These are phyloP conservation scores for Nemania diffusa DNA, from an alignment of 2,329 filamentous ascomycete genomes.

Conservation along the genomic window DNA sequence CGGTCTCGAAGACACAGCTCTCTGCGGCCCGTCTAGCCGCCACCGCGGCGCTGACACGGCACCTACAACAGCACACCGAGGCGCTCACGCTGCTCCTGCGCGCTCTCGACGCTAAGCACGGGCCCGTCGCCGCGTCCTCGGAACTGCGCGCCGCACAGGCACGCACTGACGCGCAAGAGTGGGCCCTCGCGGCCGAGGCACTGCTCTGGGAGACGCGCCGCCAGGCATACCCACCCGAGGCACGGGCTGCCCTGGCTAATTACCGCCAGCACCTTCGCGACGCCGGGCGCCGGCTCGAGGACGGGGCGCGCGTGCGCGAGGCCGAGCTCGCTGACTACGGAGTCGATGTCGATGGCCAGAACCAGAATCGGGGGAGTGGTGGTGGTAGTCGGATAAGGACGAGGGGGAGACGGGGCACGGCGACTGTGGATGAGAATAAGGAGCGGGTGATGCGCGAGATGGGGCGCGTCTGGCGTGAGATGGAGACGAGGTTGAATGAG, in stretches of 20 bases:
- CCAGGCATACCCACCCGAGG: slow-evolving; percentile 58
- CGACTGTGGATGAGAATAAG: slow-evolving; percentile 49
- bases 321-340: slow-evolving; percentile 63
- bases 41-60: slow-evolving; percentile 50
- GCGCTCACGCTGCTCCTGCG: slow-evolving; percentile 58
- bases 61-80: slow-evolving; percentile 55
- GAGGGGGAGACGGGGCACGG: slow-evolving; percentile 22
- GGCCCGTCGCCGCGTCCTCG: slow-evolving; percentile 60
- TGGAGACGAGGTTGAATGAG: slow-evolving; percentile 61
- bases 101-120: slow-evolving; percentile 65
- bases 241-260: slow-evolving; percentile 55
- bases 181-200: slow-evolving; percentile 52
- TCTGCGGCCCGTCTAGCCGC: slow-evolving; percentile 53
- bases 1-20: slow-evolving; percentile 46
- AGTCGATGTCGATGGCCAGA: slow-evolving; percentile 48
- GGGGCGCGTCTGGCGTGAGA: slow-evolving; percentile 61
- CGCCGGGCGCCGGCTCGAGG: slow-evolving; percentile 57
- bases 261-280: slow-evolving; percentile 63
- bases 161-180: slow-evolving; percentile 56
- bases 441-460: slow-evolving; percentile 64
- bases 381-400: slow-evolving; percentile 30
- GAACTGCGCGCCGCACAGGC: slow-evolving; percentile 62
- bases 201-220: slow-evolving; percentile 51
- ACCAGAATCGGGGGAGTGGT: slow-evolving; percentile 14
- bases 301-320: slow-evolving; percentile 55